Percentiles rank a stretch among this genome's conserved stretches.
phyloP scores from a whole-genome alignment of 2,329 filamentous ascomycete genomes.

The Phaeosphaeria sp. region DNA sequence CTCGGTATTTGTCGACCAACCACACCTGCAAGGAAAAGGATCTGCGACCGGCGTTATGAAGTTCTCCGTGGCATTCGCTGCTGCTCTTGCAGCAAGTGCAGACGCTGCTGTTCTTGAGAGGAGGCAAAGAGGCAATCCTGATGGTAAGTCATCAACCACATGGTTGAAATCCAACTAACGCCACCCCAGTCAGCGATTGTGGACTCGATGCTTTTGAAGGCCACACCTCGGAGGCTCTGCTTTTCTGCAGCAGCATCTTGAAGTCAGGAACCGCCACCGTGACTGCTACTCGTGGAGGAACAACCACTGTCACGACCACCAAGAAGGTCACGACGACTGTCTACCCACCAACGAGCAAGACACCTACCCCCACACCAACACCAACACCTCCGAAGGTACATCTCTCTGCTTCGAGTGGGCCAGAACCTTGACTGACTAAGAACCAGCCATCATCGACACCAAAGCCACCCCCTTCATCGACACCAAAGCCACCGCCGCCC shows the following conservation, averaged over 20 bases:
- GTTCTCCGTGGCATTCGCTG: constrained; percentile 24
- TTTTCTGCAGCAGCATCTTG: constrained; percentile 40
- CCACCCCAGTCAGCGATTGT: constrained; percentile 25
- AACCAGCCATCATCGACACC: constrained; percentile 3
- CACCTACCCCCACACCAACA: constrained; percentile 14
- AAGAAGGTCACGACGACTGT: constrained; percentile 32
- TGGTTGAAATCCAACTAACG: constrained; percentile 5
- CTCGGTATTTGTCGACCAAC: constrained; percentile 7
- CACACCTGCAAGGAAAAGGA: constrained; percentile 2
- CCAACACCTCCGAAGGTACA: constrained; percentile 1
- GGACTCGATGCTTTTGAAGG: constrained; percentile 40
- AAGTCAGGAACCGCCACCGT: constrained; percentile 33
- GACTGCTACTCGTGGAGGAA: constrained; percentile 26
- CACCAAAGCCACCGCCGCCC: background rate
- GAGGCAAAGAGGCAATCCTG: constrained; percentile 30
- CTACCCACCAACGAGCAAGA: constrained; percentile 20
- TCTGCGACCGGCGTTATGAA: constrained; percentile 28
- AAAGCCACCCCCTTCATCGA: background rate
- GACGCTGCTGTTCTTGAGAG: constrained; percentile 27
- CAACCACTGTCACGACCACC: constrained; percentile 28
- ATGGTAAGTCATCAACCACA: constrained; percentile 24
- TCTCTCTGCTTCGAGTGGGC: too few relatives aligned
- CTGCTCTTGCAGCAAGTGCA: constrained; percentile 29
- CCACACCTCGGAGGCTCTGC: constrained; percentile 36
- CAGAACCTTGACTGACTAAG: too few relatives aligned